Percentiles rank a stretch among this genome's conserved stretches.
Conservation (phyloP, 2,329 filamentous ascomycete genomes). For the Ophiostoma sp. region DNA sequence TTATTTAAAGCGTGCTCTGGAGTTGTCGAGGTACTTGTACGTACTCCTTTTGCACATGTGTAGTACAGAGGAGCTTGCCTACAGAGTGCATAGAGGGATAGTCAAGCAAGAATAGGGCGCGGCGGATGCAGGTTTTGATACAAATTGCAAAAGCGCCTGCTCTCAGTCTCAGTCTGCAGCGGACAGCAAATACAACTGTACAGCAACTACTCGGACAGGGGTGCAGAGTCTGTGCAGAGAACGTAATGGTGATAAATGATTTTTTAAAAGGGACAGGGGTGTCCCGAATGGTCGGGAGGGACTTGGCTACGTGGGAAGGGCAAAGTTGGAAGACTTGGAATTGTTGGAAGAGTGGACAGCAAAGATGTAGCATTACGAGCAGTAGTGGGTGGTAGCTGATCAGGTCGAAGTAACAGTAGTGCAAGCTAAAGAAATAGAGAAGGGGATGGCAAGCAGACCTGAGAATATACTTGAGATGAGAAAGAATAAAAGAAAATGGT, state of each 20-base stretch:
- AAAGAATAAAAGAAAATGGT: background rate
- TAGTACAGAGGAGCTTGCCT: background rate
- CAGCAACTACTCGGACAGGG: background rate
- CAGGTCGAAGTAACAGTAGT: background rate
- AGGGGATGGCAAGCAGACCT: background rate
- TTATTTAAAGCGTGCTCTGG: background rate
- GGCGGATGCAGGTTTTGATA: background rate
- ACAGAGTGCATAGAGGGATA: background rate
- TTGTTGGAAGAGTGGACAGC: slow-evolving; percentile 6
- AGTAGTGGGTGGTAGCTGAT: background rate
- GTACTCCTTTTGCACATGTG: too few species aligned
- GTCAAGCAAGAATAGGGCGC: background rate
- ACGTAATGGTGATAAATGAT: background rate
- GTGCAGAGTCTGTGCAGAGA: slow-evolving; percentile 4
- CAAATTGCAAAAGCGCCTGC: background rate
- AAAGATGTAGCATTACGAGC: background rate
- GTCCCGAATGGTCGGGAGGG: slow-evolving; percentile 10
- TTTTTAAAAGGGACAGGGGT: background rate
- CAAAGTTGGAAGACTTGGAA: slow-evolving; percentile 12
- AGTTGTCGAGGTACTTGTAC: too few species aligned
- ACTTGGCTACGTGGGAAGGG: slow-evolving; percentile 2
- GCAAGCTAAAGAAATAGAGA: too few species aligned
- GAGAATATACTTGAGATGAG: background rate
- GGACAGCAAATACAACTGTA: background rate
- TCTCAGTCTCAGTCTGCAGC: background rate